Percentiles rank a stretch among this genome's conserved stretches.
These are phyloP conservation scores for Suhomyces xylopsoci DNA, from an alignment of 805 yeast genomes.

Conservation along the genomic window DNA sequence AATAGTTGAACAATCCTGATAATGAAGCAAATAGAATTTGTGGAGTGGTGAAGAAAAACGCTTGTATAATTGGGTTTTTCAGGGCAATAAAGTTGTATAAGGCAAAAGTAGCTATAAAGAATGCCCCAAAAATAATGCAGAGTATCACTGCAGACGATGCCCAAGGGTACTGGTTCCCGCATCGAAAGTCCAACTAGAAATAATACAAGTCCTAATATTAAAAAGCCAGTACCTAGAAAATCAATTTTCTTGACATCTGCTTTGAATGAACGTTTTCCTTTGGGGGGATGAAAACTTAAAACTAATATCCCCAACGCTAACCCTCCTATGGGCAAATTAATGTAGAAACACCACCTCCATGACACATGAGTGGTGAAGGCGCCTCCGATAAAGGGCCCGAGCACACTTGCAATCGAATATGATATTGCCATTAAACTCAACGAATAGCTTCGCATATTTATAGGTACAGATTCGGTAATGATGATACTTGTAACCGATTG, in stretches of 20 bases:
- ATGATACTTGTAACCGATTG: constrained; percentile 55
- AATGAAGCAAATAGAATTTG: constrained; percentile 15
- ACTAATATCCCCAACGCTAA: constrained; percentile 14
- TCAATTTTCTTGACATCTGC: constrained; percentile 17
- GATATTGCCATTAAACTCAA: constrained; percentile 17
- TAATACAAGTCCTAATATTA: constrained; percentile 16
- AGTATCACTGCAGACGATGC: constrained; percentile 15
- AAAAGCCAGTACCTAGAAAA: constrained; percentile 17
- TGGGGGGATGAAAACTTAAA: constrained; percentile 20
- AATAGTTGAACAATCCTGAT: constrained; percentile 14
- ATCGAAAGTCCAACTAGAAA: constrained; percentile 18
- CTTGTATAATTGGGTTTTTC: constrained; percentile 14
- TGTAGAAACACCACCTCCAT: constrained; percentile 26
- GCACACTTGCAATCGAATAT: constrained; percentile 18
- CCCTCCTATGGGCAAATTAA: constrained; percentile 24
- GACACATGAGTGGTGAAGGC: constrained; percentile 19
- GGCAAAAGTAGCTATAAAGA: constrained; percentile 11
- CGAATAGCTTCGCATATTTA: constrained; percentile 18
- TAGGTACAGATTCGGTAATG: constrained; percentile 52
- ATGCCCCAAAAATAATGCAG: constrained; percentile 15
- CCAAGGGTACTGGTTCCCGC: constrained; percentile 20
- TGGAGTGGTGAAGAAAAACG: constrained; percentile 11
- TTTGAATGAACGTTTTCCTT: constrained; percentile 11
- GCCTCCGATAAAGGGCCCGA: constrained; percentile 25
- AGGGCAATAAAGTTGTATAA: constrained; percentile 15